A percentile compares a stretch with the other conserved stretches of the same genome.
These are phyloP conservation scores for Chalciporus piperatus DNA, from an alignment of 768 basidiomycete genomes.

Conservation along the genomic window DNA sequence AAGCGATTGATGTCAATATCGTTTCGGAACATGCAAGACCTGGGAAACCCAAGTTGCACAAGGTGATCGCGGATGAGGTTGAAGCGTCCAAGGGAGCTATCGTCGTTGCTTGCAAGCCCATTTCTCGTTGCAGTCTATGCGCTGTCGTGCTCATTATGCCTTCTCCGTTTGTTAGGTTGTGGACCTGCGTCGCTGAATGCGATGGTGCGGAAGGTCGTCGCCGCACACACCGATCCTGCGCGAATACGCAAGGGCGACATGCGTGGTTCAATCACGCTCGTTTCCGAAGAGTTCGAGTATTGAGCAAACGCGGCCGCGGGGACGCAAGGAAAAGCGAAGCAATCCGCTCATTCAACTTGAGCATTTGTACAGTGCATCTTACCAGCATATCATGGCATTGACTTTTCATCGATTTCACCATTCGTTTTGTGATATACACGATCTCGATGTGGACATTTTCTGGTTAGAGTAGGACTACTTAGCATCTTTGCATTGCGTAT, in stretches of 20 bases:
- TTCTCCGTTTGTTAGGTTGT: conserved; percentile 47
- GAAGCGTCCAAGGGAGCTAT: conserved; percentile 50
- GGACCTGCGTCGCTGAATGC: conserved; percentile 71
- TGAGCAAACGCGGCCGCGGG: too few species aligned
- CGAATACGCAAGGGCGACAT: conserved; percentile 53
- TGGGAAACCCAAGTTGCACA: conserved; percentile 64
- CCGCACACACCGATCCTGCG: conserved; percentile 55
- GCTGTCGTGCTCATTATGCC: neutral
- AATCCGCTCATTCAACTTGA: neutral
- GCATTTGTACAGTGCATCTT: neutral
- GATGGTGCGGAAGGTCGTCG: conserved; percentile 62
- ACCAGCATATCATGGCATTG: neutral
- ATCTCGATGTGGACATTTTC: neutral
- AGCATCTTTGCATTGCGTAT: neutral
- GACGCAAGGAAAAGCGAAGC: too few species aligned
- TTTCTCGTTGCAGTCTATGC: neutral
- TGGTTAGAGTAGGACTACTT: neutral
- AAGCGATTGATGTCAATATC: conserved; percentile 55
- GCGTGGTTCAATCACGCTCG: conserved; percentile 56
- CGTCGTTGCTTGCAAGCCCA: conserved; percentile 65
- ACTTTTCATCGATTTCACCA: neutral
- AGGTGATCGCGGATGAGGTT: conserved; percentile 65
- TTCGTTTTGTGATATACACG: neutral
- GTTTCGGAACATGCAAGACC: conserved; percentile 62
- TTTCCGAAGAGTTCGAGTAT: conserved; percentile 68